Evolutionary conservation across 2,329 filamentous ascomycete species (phyloP).

Genomic region (Fusarium drepaniforme): DNA sequence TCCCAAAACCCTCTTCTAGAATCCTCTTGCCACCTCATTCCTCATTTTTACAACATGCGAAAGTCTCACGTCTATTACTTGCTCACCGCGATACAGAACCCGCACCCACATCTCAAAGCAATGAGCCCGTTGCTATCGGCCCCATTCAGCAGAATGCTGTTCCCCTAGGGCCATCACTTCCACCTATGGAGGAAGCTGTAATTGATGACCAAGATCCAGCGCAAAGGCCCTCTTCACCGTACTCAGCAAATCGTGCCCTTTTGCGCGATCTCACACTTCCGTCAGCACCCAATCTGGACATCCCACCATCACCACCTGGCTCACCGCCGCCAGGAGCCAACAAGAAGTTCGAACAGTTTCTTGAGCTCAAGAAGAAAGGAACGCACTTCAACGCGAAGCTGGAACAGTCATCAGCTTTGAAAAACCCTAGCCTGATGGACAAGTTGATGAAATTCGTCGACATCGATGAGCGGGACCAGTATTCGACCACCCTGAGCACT

Average conservation of each 20-base stretch:
- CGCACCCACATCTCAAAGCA: slow-evolving; percentile 8
- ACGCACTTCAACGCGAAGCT: slow-evolving; percentile 84
- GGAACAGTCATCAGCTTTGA: slow-evolving; percentile 73
- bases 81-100: slow-evolving; percentile 11
- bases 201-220: slow-evolving; percentile 34
- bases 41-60: background rate
- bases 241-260: slow-evolving; percentile 72
- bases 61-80: background rate
- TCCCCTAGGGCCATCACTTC: slow-evolving; percentile 56
- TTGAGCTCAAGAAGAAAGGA: slow-evolving; percentile 81
- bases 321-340: slow-evolving; percentile 66
- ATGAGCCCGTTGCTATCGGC: slow-evolving; percentile 38
- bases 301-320: slow-evolving; percentile 79
- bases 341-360: slow-evolving; percentile 79
- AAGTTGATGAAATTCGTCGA: slow-evolving; percentile 79
- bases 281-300: slow-evolving; percentile 76
- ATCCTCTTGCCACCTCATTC: background rate
- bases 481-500: slow-evolving; percentile 70
- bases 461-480: slow-evolving; percentile 66
- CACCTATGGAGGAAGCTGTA: slow-evolving; percentile 44
- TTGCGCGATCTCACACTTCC: slow-evolving; percentile 82
- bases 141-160: slow-evolving; percentile 48
- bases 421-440: slow-evolving; percentile 78
- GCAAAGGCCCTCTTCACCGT: slow-evolving; percentile 69
- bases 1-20: background rate